Base-by-base conservation (phyloP, 139 green algal species). In the Protoeuglena noctilucae region DNA sequence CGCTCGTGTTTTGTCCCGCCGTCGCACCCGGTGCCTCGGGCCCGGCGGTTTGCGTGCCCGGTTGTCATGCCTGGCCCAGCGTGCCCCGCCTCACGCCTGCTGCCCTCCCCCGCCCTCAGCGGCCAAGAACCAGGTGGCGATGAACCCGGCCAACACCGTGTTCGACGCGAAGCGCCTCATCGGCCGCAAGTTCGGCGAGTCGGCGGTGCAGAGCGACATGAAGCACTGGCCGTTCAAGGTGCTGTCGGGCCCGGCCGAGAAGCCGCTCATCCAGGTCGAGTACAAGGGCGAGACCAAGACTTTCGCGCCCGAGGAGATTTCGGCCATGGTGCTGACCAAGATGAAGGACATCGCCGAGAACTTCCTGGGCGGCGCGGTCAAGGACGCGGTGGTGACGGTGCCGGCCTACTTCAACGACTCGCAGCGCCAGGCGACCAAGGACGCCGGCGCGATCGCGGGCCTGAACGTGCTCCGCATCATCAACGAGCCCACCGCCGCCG, bases 401-500 rank as follows among this genome's bases (percentile, higher is more conserved):
- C 90, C 90, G 22, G 86, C 90, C 29, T 98, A 98, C 76, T 98
- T 98, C 82, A 97, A 97, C 56, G 89, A 96, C 63, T 85, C 74
- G 21, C 89, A 97, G 77, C 73, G 89, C 29, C 89, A 97, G 76
- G 87, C 87, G 21, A 95, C 87, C 58, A 96, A 97, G 80, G 90
- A 98, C 57, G 91, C 91, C 24, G 89, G 80, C 27, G 75, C 76
- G 28, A 97, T 97, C 57, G 73, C 88, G 17, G 91, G 91, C 43
- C 67, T 97, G 28, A 93, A 98, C 31, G 84, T 94, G 25, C 63
- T 95, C 56, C 79, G 88, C 39, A 94, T 96, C 69, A 93, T 96
- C 71, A 96, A 96, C 65, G 88, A 96, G 74, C 88, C 88, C 24
- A 96, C 88, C 6, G 88, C 88, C 3, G 87, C 87, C 3, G 85